Evolutionary conservation across 768 basidiomycete species (phyloP).

Genomic region (Macrolepiota dolichaula): DNA sequence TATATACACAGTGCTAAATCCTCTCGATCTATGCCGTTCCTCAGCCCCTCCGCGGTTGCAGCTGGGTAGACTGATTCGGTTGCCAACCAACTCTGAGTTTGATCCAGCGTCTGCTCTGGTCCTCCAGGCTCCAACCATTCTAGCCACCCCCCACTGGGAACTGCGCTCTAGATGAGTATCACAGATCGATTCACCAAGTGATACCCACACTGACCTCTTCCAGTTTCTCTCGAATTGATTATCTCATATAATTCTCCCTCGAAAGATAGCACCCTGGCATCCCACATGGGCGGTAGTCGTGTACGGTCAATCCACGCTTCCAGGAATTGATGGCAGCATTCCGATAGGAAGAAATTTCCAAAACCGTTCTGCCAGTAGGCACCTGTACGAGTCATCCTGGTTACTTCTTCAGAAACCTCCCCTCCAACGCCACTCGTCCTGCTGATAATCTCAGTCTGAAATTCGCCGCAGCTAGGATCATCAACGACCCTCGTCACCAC

Average conservation of each 20-base stretch:
- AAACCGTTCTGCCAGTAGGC: neutral
- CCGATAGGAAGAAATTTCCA: conserved; percentile 4
- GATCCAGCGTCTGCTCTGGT: conserved; percentile 7
- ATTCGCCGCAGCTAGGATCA: neutral
- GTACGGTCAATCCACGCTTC: conserved; percentile 2
- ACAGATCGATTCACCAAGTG: neutral
- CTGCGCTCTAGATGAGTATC: neutral
- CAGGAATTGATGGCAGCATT: neutral
- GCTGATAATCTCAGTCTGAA: neutral
- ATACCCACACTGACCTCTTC: neutral
- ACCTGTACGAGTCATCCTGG: neutral
- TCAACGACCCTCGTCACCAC: neutral
- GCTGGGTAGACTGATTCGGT: neutral
- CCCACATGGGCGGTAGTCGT: conserved; percentile 1
- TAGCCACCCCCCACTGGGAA: neutral
- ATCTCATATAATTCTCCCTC: conserved; percentile 12
- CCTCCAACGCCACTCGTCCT: neutral
- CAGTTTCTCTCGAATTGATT: conserved; percentile 12
- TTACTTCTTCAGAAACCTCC: neutral
- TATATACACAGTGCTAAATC: neutral
- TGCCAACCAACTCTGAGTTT: conserved; percentile 1
- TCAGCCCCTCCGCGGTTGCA: neutral
- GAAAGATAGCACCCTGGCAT: conserved; percentile 5
- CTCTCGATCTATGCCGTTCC: neutral
- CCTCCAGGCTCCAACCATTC: conserved; percentile 6